Evolutionary conservation across 805 yeast species (phyloP).

Genomic region (Yarrowia sp.): DNA sequence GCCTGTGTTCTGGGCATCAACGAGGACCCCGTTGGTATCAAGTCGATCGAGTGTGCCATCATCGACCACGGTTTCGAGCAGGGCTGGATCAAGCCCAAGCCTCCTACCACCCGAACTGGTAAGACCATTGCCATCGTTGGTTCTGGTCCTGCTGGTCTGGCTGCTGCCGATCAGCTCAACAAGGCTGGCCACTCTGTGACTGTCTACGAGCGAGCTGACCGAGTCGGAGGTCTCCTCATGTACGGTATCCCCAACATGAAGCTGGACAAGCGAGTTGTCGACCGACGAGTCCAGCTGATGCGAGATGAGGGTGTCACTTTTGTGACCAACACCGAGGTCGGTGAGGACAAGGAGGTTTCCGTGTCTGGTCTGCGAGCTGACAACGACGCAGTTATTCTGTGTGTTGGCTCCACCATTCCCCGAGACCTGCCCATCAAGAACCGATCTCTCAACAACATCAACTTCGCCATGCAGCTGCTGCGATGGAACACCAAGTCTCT

Average conservation of each 20-base stretch:
- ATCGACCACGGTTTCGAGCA: conserved; percentile 94
- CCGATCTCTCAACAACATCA: conserved; percentile 82
- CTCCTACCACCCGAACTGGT: conserved; percentile 80
- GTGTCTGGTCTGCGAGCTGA: conserved; percentile 61
- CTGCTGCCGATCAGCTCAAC: conserved; percentile 95
- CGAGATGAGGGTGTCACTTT: conserved; percentile 86
- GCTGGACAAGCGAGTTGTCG: conserved; percentile 86
- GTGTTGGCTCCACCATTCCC: conserved; percentile 95
- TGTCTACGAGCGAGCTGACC: conserved; percentile 89
- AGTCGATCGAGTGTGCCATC: conserved; percentile 91
- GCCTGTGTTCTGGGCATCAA: conserved; percentile 92
- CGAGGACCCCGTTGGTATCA: conserved; percentile 94
- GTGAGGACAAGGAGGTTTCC: conserved; percentile 61
- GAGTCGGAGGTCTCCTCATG: conserved; percentile 96
- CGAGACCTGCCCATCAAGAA: conserved; percentile 94
- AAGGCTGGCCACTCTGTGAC: conserved; percentile 92
- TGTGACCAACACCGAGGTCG: conserved; percentile 72
- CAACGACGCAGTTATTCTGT: conserved; percentile 81
- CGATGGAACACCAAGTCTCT: conserved; percentile 87
- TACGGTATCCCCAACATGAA: conserved; percentile 99
- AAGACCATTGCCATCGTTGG: conserved; percentile 83
- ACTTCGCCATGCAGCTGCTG: conserved; percentile 90
- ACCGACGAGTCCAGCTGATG: conserved; percentile 87
- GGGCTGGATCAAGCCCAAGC: conserved; percentile 90
- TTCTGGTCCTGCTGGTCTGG: conserved; percentile 96